Evolutionary conservation across 2,329 filamentous ascomycete genomes (phyloP).

Genomic region (Aureobasidium sp.): DNA sequence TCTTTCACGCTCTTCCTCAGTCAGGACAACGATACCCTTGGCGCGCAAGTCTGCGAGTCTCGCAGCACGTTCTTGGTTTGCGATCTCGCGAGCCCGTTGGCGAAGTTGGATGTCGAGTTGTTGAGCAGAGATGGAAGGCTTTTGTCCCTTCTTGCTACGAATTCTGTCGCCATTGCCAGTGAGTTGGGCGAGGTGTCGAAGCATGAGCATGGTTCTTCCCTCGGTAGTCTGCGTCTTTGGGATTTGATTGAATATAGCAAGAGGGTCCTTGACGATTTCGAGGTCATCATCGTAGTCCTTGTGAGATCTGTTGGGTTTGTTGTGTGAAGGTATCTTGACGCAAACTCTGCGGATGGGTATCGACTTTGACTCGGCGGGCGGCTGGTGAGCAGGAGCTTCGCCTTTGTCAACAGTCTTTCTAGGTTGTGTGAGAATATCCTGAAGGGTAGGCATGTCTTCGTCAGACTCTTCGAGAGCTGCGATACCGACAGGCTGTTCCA

Average conservation of each 20-base stretch:
- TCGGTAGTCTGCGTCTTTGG: constrained; percentile 29
- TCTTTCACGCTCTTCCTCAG: constrained; percentile 84
- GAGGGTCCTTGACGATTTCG: constrained; percentile 62
- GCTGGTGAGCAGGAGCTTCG: constrained; percentile 21
- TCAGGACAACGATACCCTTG: constrained; percentile 85
- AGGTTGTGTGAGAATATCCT: constrained; percentile 35
- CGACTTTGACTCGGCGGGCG: not conserved
- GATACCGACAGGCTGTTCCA: not conserved
- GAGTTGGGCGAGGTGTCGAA: constrained; percentile 38
- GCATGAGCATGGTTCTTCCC: constrained; percentile 35
- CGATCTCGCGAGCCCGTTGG: constrained; percentile 81
- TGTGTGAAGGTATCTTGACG: constrained; percentile 16
- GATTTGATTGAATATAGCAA: constrained; percentile 42
- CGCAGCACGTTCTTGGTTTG: constrained; percentile 78
- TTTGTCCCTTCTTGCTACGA: constrained; percentile 67
- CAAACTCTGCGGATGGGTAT: constrained; percentile 6
- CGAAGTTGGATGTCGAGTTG: constrained; percentile 76
- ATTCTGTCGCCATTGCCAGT: constrained; percentile 35
- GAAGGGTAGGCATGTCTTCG: constrained; percentile 44
- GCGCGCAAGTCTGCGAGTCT: constrained; percentile 80
- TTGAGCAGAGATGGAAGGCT: constrained; percentile 68
- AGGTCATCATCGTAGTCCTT: constrained; percentile 61
- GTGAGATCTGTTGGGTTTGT: not conserved
- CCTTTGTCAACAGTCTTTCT: constrained; percentile 26
- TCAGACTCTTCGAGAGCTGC: constrained; percentile 31